These are phyloP conservation scores for Chaetomium sp. DNA, from an alignment of 2,329 filamentous ascomycete genomes.

Conservation along the genomic window DNA sequence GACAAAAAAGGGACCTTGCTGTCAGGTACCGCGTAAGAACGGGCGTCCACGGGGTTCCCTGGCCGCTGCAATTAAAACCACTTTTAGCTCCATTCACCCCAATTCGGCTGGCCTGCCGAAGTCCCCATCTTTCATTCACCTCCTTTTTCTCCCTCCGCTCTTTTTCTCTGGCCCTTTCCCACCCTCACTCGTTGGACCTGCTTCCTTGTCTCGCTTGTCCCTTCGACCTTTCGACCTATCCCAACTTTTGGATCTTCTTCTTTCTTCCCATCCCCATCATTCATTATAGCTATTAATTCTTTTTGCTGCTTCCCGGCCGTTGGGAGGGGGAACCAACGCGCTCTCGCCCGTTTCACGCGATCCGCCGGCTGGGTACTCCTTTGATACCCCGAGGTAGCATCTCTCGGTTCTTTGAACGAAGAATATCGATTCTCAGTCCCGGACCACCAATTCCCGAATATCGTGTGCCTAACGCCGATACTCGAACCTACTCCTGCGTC, in stretches of 20 bases:
- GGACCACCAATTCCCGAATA: too few relatives aligned
- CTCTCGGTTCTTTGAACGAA: too few relatives aligned
- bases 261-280: constrained; percentile 9
- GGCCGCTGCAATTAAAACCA: constrained; percentile 18
- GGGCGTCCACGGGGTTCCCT: constrained; percentile 6
- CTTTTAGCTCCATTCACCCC: constrained; percentile 18
- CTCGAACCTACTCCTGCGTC: constrained; percentile 12
- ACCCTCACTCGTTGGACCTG: constrained; percentile 20
- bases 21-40: constrained; percentile 11
- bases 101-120: constrained; percentile 12
- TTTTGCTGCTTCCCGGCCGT: constrained; percentile 1
- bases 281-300: constrained; percentile 21
- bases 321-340: neutral
- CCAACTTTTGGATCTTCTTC: constrained; percentile 11
- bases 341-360: constrained; percentile 4
- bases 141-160: constrained; percentile 23
- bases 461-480: neutral
- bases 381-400: too few relatives aligned
- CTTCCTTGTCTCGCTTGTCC: constrained; percentile 11
- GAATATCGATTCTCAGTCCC: too few relatives aligned
- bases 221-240: constrained; percentile 11
- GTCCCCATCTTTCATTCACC: constrained; percentile 17
- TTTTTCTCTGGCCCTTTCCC: constrained; percentile 18
- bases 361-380: neutral
- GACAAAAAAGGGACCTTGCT: constrained; percentile 11